Evolutionary conservation across 2,329 filamentous ascomycete genomes (phyloP), one percentile per base, ranked within the genome.

Genomic region (Drechslerella coelobrocha): DNA sequence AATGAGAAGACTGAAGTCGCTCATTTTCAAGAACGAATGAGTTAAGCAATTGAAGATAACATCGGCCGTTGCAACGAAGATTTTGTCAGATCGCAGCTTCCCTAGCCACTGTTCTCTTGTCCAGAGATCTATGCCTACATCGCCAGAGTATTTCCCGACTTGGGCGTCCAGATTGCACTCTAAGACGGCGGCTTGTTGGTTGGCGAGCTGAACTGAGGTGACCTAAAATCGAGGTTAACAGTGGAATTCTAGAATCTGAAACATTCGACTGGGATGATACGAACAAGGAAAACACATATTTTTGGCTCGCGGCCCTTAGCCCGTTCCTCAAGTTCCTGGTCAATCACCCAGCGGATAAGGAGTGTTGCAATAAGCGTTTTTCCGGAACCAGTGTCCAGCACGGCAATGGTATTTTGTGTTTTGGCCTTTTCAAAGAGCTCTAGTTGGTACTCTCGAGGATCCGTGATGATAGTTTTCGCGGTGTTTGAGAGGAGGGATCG

Each of bases 351-450:
- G 39, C 88, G 86, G 23, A 97, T 83, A 3, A 99, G 83, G 1
- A 97, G 83, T 0, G 91, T 92, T 0, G 94, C 92, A 75, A 99
- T 97, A n/a, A 97, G 82, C 0, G 94, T 99, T 80, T 99, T 99
- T 1, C 94, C 94, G 2, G 91, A 92, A 10, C 94, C 89, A n/a
- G 93, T 97, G 76, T 95, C 92, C 0, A 97, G 83, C 0, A 99
- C 94, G 0, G 94, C 92, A 74, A 99, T 96, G 6, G 88, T 89
- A 77, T 99, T 99, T 74, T 88, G 85, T 55, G 84, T 77, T 77
- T 94, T 96, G 2, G 94, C 93, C 73, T 85, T 85, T 78, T 97
- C 91, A 76, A 94, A 97, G 0, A 99, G 83, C 77, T 97, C 93
- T 10, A 90, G 81, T 78, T 99, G 94, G 76, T 97, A 99, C 76